Evolutionary conservation across 176 grass and related monocot species (phyloP).

Genomic region (Avena sativa): DNA sequence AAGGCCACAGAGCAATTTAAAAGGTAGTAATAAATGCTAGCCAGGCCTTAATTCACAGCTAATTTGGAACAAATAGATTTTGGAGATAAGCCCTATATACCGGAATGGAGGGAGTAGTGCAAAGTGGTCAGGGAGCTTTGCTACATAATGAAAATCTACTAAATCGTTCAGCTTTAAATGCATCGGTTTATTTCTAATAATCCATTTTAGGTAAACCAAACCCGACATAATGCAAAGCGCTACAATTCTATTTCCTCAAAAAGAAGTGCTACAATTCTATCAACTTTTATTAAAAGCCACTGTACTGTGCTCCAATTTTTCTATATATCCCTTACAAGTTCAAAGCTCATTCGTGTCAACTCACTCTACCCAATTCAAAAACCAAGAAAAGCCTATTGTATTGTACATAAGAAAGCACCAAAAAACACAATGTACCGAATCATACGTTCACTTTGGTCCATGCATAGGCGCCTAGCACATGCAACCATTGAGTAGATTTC

Average conservation of each 20-base stretch:
- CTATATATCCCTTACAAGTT: not conserved
- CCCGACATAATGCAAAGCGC: not conserved
- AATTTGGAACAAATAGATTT: no score
- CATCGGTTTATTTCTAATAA: slow-evolving; percentile 13
- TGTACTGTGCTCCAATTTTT: slow-evolving; percentile 5
- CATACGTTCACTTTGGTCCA: not conserved
- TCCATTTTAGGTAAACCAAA: slow-evolving; percentile 18
- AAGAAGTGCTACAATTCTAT: not conserved
- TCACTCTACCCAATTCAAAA: slow-evolving; percentile 24
- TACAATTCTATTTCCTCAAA: not conserved
- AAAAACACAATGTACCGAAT: slow-evolving; percentile 3
- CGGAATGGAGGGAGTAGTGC: not conserved
- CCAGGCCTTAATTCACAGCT: no score
- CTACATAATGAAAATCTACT: slow-evolving; percentile 9
- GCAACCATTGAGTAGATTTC: not conserved
- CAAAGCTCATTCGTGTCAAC: slow-evolving; percentile 14
- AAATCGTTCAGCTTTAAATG: slow-evolving; percentile 9
- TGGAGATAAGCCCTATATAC: no score
- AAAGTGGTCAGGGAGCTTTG: not conserved
- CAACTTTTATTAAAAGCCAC: not conserved
- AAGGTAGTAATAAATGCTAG: no score
- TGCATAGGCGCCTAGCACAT: not conserved
- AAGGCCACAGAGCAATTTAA: no score
- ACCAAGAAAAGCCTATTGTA: not conserved
- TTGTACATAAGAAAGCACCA: not conserved